phyloP scores from a whole-genome alignment of 2,329 filamentous ascomycete species.

The Colletotrichum trifolii region DNA sequence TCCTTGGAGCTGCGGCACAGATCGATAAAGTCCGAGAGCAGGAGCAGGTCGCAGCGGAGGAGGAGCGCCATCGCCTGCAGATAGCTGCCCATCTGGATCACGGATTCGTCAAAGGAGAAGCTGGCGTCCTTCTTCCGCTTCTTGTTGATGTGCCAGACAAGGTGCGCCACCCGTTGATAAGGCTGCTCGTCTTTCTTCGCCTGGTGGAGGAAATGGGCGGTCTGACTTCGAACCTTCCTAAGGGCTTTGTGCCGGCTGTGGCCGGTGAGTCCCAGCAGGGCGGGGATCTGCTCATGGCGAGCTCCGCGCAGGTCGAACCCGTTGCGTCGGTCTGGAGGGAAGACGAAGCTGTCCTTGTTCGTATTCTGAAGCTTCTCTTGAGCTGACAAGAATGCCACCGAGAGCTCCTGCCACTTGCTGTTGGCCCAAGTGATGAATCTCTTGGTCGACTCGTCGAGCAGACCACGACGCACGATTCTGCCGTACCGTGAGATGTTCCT shows the following conservation, averaged over 20 bases:
- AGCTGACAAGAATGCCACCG: slow-evolving; percentile 43
- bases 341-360: not conserved
- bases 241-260: not conserved
- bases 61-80: slow-evolving; percentile 57
- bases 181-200: slow-evolving; percentile 60
- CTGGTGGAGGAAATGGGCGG: slow-evolving; percentile 39
- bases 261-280: slow-evolving; percentile 2
- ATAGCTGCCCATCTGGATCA: slow-evolving; percentile 48
- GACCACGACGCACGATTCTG: slow-evolving; percentile 67
- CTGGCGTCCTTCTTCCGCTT: slow-evolving; percentile 36
- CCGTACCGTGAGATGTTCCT: slow-evolving; percentile 70
- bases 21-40: slow-evolving; percentile 55
- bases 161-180: slow-evolving; percentile 57
- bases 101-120: slow-evolving; percentile 50
- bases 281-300: not conserved
- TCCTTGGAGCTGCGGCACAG: slow-evolving; percentile 23
- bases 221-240: slow-evolving; percentile 24
- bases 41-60: slow-evolving; percentile 59
- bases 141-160: slow-evolving; percentile 54
- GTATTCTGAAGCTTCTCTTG: slow-evolving; percentile 33
- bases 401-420: slow-evolving; percentile 46
- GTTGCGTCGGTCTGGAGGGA: not conserved
- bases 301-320: slow-evolving; percentile 6
- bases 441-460: slow-evolving; percentile 72
- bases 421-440: slow-evolving; percentile 70